Conservation (phyloP, 1,284 basidiomycete species). For the Sparassis latifolia region DNA sequence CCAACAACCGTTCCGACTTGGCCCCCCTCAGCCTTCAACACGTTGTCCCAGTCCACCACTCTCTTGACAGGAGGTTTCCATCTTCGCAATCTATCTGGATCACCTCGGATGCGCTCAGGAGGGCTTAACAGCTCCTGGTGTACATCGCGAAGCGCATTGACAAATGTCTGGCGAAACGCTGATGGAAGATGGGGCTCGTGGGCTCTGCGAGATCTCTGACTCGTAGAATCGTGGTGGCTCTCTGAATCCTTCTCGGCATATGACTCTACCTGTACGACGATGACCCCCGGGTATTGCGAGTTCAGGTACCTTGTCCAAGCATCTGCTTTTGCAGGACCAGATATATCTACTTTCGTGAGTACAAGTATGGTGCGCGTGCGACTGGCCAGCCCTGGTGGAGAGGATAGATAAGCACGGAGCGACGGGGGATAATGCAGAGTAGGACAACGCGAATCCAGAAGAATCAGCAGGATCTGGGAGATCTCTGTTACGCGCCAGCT, state of each 20-base stretch:
- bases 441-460: constrained; percentile 85
- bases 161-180: constrained; percentile 52
- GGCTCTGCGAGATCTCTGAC: constrained; percentile 27
- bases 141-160: constrained; percentile 59
- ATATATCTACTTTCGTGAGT: constrained; percentile 77
- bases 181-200: constrained; percentile 65
- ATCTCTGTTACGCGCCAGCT: constrained; percentile 88
- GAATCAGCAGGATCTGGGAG: constrained; percentile 77
- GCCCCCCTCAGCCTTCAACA: constrained; percentile 38
- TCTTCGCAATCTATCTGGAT: constrained; percentile 45
- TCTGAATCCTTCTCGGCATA: constrained; percentile 48
- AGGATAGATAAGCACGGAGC: constrained; percentile 41
- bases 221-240: background rate
- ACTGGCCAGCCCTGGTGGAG: constrained; percentile 17
- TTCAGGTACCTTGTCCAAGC: constrained; percentile 69
- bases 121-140: constrained; percentile 69
- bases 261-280: constrained; percentile 69
- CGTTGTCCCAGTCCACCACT: constrained; percentile 69
- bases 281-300: constrained; percentile 44
- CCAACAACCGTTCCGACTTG: constrained; percentile 38
- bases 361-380: constrained; percentile 67
- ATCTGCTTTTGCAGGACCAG: constrained; percentile 33
- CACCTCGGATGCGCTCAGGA: constrained; percentile 48
- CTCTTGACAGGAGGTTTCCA: constrained; percentile 66
- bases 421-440: constrained; percentile 60